Conservation (phyloP, 139 green algal species). For the Chlamydomonas schloesseri region DNA sequence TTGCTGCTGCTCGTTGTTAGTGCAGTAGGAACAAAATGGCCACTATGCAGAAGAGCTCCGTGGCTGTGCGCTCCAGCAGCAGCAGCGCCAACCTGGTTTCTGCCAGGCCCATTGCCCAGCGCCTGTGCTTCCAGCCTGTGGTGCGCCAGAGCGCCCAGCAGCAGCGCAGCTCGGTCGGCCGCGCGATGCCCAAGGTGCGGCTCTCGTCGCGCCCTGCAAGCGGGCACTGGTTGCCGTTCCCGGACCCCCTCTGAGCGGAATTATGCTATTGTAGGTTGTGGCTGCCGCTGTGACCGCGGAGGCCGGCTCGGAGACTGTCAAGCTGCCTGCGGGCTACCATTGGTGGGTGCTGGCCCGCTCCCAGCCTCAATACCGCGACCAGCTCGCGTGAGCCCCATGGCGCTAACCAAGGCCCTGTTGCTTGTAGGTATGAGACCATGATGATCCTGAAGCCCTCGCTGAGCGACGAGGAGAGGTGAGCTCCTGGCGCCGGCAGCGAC, state of each 20-base stretch:
- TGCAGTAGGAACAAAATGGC: conserved; percentile 1
- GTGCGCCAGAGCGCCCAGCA: neutral
- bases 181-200: conserved; percentile 37
- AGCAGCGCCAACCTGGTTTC: conserved; percentile 10
- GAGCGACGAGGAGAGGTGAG: conserved; percentile 81
- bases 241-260: neutral
- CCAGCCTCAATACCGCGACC: no score
- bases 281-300: conserved; percentile 7
- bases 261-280: neutral
- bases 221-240: neutral
- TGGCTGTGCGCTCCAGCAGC: neutral
- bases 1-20: no score
- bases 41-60: conserved; percentile 10
- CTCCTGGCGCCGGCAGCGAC: neutral
- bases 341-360: conserved; percentile 44
- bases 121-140: conserved; percentile 30
- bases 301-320: neutral
- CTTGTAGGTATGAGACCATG: conserved; percentile 91
- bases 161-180: neutral
- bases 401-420: no score
- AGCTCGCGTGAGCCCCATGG: neutral
- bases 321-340: conserved; percentile 64
- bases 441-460: conserved; percentile 84
- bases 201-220: neutral
- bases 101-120: conserved; percentile 10